These are phyloP conservation scores for Oidiodendron maius DNA, from an alignment of 495 filamentous ascomycete species.

Conservation along the genomic window DNA sequence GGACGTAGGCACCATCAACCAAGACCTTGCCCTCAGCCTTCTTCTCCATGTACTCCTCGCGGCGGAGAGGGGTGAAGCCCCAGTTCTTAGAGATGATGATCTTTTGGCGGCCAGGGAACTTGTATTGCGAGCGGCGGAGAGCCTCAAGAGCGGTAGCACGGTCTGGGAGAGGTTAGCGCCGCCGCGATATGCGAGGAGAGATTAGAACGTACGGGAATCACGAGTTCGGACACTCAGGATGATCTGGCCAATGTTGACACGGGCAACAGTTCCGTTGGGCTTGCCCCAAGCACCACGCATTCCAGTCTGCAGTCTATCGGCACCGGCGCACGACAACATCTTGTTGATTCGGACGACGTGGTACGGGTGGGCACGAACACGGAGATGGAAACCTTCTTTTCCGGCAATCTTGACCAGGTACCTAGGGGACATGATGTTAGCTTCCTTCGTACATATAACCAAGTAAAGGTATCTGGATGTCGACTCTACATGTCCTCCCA, in stretches of 20 bases:
- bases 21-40: slow-evolving; percentile 84
- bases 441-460: neutral
- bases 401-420: slow-evolving; percentile 95
- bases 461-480: too few species aligned
- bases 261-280: slow-evolving; percentile 94
- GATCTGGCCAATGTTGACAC: slow-evolving; percentile 99
- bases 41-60: slow-evolving; percentile 92
- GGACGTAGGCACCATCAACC: slow-evolving; percentile 97
- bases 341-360: slow-evolving; percentile 99
- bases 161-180: slow-evolving; percentile 44
- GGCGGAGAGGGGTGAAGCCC: slow-evolving; percentile 97
- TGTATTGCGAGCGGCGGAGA: slow-evolving; percentile 97
- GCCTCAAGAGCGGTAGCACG: slow-evolving; percentile 93
- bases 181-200: neutral
- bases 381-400: slow-evolving; percentile 99
- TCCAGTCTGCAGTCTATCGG: slow-evolving; percentile 99
- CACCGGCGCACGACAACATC: slow-evolving; percentile 99
- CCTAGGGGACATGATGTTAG: slow-evolving; percentile 31
- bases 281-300: slow-evolving; percentile 99
- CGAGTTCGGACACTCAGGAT: slow-evolving; percentile 92
- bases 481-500: neutral
- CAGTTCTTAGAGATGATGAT: slow-evolving; percentile 99
- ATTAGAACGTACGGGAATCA: slow-evolving; percentile 61
- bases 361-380: slow-evolving; percentile 97
- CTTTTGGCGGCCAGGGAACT: slow-evolving; percentile 99